These are phyloP conservation scores for Mortierella sp. DNA, from an alignment of 371 early-diverging fungal genomes.

Conservation along the genomic window DNA sequence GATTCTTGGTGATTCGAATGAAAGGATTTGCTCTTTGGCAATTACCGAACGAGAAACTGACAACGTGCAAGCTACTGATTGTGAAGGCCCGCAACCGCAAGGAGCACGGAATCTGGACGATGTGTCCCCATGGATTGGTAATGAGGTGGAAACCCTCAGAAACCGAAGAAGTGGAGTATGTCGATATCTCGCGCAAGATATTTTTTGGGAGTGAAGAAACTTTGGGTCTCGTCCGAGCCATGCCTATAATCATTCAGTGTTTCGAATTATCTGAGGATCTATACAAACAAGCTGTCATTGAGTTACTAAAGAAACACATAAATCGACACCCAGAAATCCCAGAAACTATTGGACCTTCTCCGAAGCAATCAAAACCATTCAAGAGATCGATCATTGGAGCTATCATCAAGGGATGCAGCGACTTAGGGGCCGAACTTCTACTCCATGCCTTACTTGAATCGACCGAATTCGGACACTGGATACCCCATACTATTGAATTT, in stretches of 20 bases:
- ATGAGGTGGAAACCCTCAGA: neutral
- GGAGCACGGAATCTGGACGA: neutral
- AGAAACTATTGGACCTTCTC: neutral
- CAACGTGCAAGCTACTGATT: neutral
- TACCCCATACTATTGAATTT: neutral
- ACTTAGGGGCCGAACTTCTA: neutral
- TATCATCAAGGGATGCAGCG: neutral
- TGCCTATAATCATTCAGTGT: neutral
- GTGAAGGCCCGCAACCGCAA: neutral
- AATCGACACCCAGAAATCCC: neutral
- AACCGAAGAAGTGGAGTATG: neutral
- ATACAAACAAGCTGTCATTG: neutral
- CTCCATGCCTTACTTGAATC: neutral
- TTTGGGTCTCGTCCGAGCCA: neutral
- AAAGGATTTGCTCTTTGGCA: neutral
- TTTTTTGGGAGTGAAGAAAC: neutral
- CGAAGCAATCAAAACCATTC: neutral
- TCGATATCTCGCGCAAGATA: neutral
- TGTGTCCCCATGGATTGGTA: neutral
- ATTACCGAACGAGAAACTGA: neutral
- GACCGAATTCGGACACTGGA: neutral
- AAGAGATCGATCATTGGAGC: neutral
- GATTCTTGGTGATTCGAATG: neutral
- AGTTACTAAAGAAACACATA: neutral
- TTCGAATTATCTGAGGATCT: neutral